Base-by-base conservation (phyloP, 1,139 yeast species). In the Torulaspora globosa region DNA sequence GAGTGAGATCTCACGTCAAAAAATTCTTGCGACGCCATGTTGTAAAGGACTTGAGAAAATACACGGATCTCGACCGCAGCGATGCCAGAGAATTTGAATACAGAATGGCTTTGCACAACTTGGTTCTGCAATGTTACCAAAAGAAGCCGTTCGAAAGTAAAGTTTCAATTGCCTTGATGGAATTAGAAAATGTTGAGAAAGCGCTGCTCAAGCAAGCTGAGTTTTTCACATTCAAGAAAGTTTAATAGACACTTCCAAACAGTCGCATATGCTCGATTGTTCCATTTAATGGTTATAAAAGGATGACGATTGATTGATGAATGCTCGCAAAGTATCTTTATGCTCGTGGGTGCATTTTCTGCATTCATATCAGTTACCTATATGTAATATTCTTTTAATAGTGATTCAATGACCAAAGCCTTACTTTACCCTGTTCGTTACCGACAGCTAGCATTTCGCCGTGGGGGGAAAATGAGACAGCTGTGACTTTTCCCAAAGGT, bases 401-500 rank as follows among this genome's bases (percentile, higher is more conserved):
- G 66, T 88, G 96, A 61, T 84, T 85, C 48, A 92, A 68, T 62
- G 85, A 79, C 96, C 96, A 94, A 49, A 92, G 73, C 53, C 97
- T 80, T 9, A 85, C 95, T 62, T 80, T 82, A 9, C 98, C 99
- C 24, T 80, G 85, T 59, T 88, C 95, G 60, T 90, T 92, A 51
- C 96, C 98, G 1, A 89, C 78, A 14, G 92, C 88, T 50, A 92
- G 67, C 82, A 89, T 80, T 66, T 88, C 92, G 48, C 82, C 80
- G 53, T 80, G 80, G 23, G 95, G 90, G 23, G 95, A 81, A 66
- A 90, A 90, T 9, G 80, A 77, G 3, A 80, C 83, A n/a, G 84
- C 70, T 1, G 97, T 87, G 35, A 94, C 96, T 56, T 83, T 81
- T 21, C 98, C 99, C 55, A 94, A 75, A 3, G 98, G 98, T 0